Conservation (phyloP, 2,329 filamentous ascomycete genomes). For the Botrytis fabae region DNA sequence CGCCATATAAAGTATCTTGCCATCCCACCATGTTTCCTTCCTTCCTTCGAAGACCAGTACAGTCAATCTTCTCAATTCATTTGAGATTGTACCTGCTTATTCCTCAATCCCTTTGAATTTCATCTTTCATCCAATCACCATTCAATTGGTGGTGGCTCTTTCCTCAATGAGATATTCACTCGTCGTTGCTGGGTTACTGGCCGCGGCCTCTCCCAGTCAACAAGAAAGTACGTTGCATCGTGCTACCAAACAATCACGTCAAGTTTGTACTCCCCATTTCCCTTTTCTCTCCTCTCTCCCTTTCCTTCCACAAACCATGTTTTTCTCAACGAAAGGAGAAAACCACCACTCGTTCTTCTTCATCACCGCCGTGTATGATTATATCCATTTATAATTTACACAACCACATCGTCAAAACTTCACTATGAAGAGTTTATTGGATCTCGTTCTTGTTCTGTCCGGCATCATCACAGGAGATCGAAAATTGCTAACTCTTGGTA, state of each 20-base stretch:
- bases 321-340: not conserved
- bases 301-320: not conserved
- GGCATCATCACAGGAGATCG: not conserved
- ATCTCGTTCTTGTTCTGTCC: conserved; percentile 13
- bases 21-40: not conserved
- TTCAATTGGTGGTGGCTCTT: not conserved
- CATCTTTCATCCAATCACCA: not conserved
- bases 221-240: conserved; percentile 7
- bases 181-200: conserved; percentile 7
- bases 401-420: not conserved
- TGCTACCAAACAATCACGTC: conserved; percentile 8
- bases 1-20: not conserved
- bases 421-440: conserved; percentile 17
- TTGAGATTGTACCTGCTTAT: not conserved
- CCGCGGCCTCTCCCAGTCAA: conserved; percentile 6
- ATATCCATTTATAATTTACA: not conserved
- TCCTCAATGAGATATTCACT: conserved; percentile 13
- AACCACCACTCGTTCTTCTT: not conserved
- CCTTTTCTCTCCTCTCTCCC: not conserved
- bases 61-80: not conserved
- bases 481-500: conserved; percentile 15
- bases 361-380: not conserved
- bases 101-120: not conserved
- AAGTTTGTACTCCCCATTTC: not conserved
- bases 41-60: not conserved